A percentile compares a stretch with the other conserved stretches of the same genome.
Conservation (phyloP, 805 yeast species). For the Candida krabiensis region DNA sequence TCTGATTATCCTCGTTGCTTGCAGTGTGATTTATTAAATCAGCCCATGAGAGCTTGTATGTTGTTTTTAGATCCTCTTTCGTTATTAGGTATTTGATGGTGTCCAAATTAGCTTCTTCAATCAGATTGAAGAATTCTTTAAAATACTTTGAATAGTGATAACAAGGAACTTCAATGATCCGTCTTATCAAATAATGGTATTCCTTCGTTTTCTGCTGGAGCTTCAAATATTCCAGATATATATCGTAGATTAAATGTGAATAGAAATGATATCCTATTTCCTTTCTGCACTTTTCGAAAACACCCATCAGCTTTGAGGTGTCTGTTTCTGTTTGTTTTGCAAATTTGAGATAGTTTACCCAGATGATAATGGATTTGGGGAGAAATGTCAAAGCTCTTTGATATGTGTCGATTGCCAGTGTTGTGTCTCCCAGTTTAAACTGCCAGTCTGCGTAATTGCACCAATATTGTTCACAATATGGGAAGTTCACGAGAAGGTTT, state of each 20-base stretch:
- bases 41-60: constrained; percentile 20
- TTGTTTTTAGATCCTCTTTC: constrained; percentile 21
- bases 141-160: constrained; percentile 53
- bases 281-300: constrained; percentile 48
- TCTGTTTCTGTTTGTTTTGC: constrained; percentile 30
- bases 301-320: constrained; percentile 31
- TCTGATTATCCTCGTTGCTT: constrained; percentile 10
- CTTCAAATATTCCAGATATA: constrained; percentile 45
- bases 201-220: constrained; percentile 28
- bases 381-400: constrained; percentile 38
- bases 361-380: constrained; percentile 47
- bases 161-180: constrained; percentile 54
- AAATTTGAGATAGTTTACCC: constrained; percentile 51
- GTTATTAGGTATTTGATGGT: constrained; percentile 27
- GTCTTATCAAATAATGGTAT: constrained; percentile 44
- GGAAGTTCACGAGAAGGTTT: constrained; percentile 46
- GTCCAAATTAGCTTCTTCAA: constrained; percentile 34
- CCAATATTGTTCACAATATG: constrained; percentile 57
- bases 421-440: constrained; percentile 44
- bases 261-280: constrained; percentile 54
- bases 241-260: constrained; percentile 49
- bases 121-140: constrained; percentile 35
- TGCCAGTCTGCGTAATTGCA: constrained; percentile 51
- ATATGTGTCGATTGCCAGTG: constrained; percentile 37
- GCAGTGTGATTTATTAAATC: constrained; percentile 22